A percentile compares a stretch with the other conserved stretches of the same genome.
Conservation (phyloP, 192 early-diverging fungal species). For the Podila minutissima region DNA sequence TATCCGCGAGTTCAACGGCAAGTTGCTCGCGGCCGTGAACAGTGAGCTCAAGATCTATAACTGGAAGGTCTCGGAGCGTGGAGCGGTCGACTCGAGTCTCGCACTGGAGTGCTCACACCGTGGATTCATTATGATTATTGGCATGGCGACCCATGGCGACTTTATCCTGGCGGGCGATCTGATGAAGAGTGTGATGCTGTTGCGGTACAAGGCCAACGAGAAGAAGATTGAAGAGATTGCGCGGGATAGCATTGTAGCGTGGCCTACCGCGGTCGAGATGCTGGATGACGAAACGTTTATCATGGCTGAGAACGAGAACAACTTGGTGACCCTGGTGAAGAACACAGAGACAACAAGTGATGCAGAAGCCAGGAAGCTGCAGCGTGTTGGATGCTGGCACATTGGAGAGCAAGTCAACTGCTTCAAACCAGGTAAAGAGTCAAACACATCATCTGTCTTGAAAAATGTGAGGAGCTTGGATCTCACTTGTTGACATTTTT, state of each 20-base stretch:
- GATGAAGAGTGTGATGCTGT: conserved; percentile 78
- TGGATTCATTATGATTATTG: conserved; percentile 61
- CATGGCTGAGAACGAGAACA: conserved; percentile 64
- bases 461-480: background rate
- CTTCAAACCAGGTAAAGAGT: conserved; percentile 72
- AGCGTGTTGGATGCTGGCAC: conserved; percentile 74
- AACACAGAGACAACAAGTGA: conserved; percentile 62
- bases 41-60: conserved; percentile 51
- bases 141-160: conserved; percentile 70
- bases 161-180: conserved; percentile 85
- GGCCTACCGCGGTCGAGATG: conserved; percentile 71
- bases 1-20: conserved; percentile 67
- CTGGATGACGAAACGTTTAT: conserved; percentile 70
- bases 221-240: conserved; percentile 65
- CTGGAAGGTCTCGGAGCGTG: conserved; percentile 20
- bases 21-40: conserved; percentile 75
- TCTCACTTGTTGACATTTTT: background rate
- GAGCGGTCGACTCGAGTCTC: conserved; percentile 13
- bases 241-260: conserved; percentile 67
- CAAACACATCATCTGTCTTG: background rate
- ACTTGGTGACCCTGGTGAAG: conserved; percentile 68
- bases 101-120: conserved; percentile 39
- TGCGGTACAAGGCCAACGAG: conserved; percentile 55
- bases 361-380: conserved; percentile 62
- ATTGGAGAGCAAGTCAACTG: conserved; percentile 86